phyloP scores from a whole-genome alignment of 2,329 filamentous ascomycete species.

The Elsinoe necatrix region DNA sequence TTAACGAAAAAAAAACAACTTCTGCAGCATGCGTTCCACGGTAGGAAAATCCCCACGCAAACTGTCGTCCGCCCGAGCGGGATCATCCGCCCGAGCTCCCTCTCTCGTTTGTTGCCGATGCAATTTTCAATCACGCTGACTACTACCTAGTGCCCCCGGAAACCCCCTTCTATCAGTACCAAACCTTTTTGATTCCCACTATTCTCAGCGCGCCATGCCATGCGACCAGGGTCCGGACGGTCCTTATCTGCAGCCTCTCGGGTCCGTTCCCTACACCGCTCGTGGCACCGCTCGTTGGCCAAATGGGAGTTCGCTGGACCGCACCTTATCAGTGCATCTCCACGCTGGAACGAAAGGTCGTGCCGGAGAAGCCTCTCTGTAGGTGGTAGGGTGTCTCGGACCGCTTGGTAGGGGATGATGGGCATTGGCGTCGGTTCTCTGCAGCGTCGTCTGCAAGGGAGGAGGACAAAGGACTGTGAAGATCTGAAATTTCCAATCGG shows the following conservation, averaged over 20 bases:
- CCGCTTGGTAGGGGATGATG: too few relatives aligned
- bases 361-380: too few relatives aligned
- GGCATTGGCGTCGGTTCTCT: neutral
- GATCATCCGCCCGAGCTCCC: neutral
- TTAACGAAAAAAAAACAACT: too few relatives aligned
- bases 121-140: conserved; percentile 14
- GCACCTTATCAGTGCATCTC: neutral
- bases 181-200: too few relatives aligned
- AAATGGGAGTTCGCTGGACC: too few relatives aligned
- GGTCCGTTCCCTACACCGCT: conserved; percentile 1
- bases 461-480: too few relatives aligned
- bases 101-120: too few relatives aligned
- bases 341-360: too few relatives aligned
- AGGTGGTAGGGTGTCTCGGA: too few relatives aligned
- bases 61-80: neutral
- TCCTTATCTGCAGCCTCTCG: conserved; percentile 9
- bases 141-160: too few relatives aligned
- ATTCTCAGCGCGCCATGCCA: neutral
- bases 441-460: too few relatives aligned
- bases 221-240: neutral
- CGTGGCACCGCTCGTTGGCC: neutral
- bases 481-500: too few relatives aligned
- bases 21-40: neutral
- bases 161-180: neutral
- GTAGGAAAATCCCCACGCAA: neutral